Base-by-base conservation (phyloP, 1,284 basidiomycete species). In the Tremellales sp. region DNA sequence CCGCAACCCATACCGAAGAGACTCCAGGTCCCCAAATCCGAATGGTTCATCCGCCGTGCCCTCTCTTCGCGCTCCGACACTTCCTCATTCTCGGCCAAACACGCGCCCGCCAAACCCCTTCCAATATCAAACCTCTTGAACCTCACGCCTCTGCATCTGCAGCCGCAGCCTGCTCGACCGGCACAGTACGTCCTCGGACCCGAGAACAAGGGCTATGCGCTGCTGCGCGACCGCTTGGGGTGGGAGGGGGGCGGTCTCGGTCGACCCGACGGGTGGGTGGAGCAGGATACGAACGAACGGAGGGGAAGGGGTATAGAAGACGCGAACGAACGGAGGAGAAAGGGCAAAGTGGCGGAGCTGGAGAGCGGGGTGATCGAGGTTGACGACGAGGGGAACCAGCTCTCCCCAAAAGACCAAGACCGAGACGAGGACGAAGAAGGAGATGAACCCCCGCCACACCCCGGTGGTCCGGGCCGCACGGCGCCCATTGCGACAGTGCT, bases 1-100 rank as follows among this genome's bases (percentile, higher is more conserved):
- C 9, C 19, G 19, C n/a, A 33, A 13, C 8, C 24, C 5, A 13
- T 10, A 7, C 3, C 39, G 27, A 41, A 35, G 43, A 55, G 54
- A 21, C 37, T 66, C 18, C 58, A 59, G 10, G 51, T 70, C 12
- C 52, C 59, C 38, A 46, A 47, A 2, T 57, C 49, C 18, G 66
- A 71, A 45, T 71, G 69, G 69, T 71, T 68, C 56, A 70, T 71
- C 50, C 66, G 68, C 4, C 63, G 67, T 38, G 65, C 66, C 3
- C 60, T 70, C 13, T 36, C 56, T 13, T 33, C 34, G 27, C 40
- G 43, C 13, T 44, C 51, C 3, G 37, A 42, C 8, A 39, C 47
- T n/a, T 28, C 39, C 25, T 28, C 52, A 6, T 1, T 47, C 28
- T 22, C 38, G 19, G 2, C 41, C 4, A n/a, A n/a, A n/a, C n/a